Evolutionary conservation across 352 stramenopile genomes (phyloP).

Genomic region (Pythium myriotylum): DNA sequence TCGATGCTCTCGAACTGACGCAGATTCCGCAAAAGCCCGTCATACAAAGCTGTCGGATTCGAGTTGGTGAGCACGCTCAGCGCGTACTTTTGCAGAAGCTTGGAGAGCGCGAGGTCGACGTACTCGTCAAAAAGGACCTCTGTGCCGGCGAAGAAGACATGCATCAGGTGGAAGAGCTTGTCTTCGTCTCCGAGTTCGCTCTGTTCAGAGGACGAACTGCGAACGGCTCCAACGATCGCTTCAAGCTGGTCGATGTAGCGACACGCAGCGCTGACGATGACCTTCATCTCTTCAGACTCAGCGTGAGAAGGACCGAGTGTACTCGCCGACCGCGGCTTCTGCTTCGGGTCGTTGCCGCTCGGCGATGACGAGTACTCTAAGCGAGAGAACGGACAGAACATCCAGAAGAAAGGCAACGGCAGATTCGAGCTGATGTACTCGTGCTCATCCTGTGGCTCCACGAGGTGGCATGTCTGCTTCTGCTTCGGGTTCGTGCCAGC

Average conservation of each 20-base stretch:
- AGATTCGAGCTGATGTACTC: conserved; percentile 54
- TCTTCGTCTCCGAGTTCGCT: conserved; percentile 46
- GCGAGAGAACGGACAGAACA: conserved; percentile 69
- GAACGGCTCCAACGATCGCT: conserved; percentile 16
- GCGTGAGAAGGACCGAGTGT: conserved; percentile 39
- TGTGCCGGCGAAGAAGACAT: conserved; percentile 71
- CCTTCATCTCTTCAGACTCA: conserved; percentile 69
- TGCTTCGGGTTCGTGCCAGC: conserved; percentile 18
- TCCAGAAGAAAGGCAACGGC: conserved; percentile 67
- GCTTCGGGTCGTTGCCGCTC: conserved; percentile 17
- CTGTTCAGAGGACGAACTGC: conserved; percentile 14
- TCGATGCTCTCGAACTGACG: conserved; percentile 48
- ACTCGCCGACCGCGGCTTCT: conserved; percentile 14
- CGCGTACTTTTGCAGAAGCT: conserved; percentile 53
- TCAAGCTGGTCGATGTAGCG: conserved; percentile 69
- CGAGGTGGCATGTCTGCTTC: conserved; percentile 62
- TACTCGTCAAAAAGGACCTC: conserved; percentile 75
- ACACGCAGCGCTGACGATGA: conserved; percentile 70
- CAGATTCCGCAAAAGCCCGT: conserved; percentile 54
- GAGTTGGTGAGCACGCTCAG: conserved; percentile 9
- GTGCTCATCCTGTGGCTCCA: conserved; percentile 58
- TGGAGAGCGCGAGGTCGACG: conserved; percentile 52
- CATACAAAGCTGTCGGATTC: conserved; percentile 37
- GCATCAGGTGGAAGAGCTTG: conserved; percentile 75
- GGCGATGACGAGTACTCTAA: conserved; percentile 53